A percentile compares a stretch with the other conserved stretches of the same genome.
These are phyloP conservation scores for Beauveria brongniartii DNA, from an alignment of 2,329 filamentous ascomycete species.

Conservation along the genomic window DNA sequence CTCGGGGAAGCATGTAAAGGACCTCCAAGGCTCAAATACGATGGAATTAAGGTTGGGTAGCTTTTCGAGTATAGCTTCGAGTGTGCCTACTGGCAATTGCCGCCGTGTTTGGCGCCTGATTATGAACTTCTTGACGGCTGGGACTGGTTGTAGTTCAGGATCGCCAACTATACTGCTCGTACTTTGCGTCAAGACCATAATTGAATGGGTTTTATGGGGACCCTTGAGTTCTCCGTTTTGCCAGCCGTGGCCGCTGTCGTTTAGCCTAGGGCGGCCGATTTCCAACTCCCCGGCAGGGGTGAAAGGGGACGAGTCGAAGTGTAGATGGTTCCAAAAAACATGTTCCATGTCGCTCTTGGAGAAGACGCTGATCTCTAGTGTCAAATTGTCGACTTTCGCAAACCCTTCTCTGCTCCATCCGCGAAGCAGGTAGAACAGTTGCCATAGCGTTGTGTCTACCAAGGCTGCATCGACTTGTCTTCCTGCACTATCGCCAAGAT, in stretches of 20 bases:
- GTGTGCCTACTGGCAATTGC: neutral
- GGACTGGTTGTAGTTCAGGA: neutral
- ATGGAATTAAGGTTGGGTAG: neutral
- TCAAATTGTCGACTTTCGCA: neutral
- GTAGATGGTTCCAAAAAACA: neutral
- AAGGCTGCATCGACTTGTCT: too few relatives aligned
- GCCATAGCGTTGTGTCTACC: too few relatives aligned
- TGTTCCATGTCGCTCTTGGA: neutral
- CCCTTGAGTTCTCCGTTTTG: too few relatives aligned
- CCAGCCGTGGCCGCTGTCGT: neutral
- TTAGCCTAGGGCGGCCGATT: neutral
- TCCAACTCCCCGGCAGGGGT: neutral
- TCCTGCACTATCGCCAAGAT: too few relatives aligned
- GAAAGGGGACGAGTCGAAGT: neutral
- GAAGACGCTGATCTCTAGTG: neutral
- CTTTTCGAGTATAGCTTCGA: neutral
- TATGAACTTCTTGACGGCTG: neutral
- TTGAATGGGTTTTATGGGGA: too few relatives aligned
- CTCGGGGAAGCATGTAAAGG: neutral
- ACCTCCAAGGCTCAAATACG: neutral
- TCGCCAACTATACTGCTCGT: too few relatives aligned
- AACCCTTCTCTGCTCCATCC: too few relatives aligned
- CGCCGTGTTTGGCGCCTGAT: neutral
- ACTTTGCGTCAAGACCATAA: too few relatives aligned
- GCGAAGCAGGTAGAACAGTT: too few relatives aligned